Conservation (phyloP, 192 early-diverging fungal species). For the Umbelopsis sp. region DNA sequence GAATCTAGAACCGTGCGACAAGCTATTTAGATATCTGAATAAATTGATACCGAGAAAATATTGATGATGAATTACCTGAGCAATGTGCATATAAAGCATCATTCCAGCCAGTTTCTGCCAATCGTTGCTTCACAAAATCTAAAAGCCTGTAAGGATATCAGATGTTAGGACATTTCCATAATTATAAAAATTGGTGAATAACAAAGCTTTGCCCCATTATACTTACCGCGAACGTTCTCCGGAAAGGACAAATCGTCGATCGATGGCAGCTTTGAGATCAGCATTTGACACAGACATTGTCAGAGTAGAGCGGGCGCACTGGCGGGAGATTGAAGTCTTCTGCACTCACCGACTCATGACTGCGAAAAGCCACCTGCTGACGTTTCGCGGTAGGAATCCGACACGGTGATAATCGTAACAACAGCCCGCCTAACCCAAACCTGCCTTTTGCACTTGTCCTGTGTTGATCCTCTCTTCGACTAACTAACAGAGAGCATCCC, state of each 20-base stretch:
- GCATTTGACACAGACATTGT: slow-evolving; percentile 9
- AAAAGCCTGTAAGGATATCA: slow-evolving; percentile 13
- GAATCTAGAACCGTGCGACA: slow-evolving; percentile 3
- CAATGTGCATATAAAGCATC: slow-evolving; percentile 34
- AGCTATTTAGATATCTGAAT: background rate
- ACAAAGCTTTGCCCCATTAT: too few relatives aligned
- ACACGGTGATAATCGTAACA: slow-evolving; percentile 12
- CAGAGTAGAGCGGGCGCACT: background rate
- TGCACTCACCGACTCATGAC: background rate
- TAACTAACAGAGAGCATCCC: background rate
- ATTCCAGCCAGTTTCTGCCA: slow-evolving; percentile 35
- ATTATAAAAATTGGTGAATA: too few relatives aligned
- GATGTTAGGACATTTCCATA: too few relatives aligned
- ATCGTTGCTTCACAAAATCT: slow-evolving; percentile 18
- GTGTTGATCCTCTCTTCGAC: background rate
- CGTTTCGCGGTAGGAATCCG: slow-evolving; percentile 12
- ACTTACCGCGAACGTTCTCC: slow-evolving; percentile 32
- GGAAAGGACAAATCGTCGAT: slow-evolving; percentile 29
- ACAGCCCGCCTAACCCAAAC: background rate
- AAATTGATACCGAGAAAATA: background rate
- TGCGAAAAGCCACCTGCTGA: slow-evolving; percentile 21
- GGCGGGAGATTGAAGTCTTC: background rate
- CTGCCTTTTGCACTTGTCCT: background rate
- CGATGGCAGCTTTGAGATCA: slow-evolving; percentile 23
- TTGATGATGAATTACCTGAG: background rate